phyloP scores from a whole-genome alignment of 2,329 filamentous ascomycete genomes.

The Didymella arachidicola region DNA sequence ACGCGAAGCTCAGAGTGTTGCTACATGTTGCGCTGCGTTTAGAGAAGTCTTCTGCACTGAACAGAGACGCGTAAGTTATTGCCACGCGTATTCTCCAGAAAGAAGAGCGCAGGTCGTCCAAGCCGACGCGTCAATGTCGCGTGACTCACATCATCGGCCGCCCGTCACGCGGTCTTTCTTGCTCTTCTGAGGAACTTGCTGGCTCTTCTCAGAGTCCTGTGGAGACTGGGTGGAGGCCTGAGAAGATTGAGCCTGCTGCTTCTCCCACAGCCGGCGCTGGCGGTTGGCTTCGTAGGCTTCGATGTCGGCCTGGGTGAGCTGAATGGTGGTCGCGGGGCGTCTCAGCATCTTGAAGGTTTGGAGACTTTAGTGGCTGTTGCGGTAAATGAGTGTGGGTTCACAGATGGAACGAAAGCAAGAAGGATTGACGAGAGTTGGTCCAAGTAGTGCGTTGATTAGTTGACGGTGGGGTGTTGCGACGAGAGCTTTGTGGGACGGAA shows the following conservation, averaged over 20 bases:
- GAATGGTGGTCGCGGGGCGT: slow-evolving; percentile 71
- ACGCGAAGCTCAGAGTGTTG: neutral
- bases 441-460: neutral
- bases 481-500: slow-evolving; percentile 5
- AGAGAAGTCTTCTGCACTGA: neutral
- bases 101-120: neutral
- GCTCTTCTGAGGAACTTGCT: slow-evolving; percentile 31
- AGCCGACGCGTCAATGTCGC: neutral
- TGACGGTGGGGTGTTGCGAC: slow-evolving; percentile 3
- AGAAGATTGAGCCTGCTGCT: slow-evolving; percentile 32
- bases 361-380: neutral
- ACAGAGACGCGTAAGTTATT: neutral
- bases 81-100: neutral
- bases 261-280: slow-evolving; percentile 43
- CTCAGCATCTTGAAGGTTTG: slow-evolving; percentile 63
- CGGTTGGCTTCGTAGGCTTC: slow-evolving; percentile 73
- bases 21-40: neutral
- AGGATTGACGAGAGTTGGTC: slow-evolving; percentile 13
- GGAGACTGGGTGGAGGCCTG: slow-evolving; percentile 23
- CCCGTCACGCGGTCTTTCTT: slow-evolving; percentile 48
- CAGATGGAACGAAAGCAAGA: slow-evolving; percentile 4
- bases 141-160: slow-evolving; percentile 3
- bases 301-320: slow-evolving; percentile 74
- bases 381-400: slow-evolving; percentile 5
- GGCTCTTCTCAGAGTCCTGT: slow-evolving; percentile 26